Base-by-base conservation (phyloP, 2,329 filamentous ascomycete genomes). In the Pseudocercospora pini-densiflorae region DNA sequence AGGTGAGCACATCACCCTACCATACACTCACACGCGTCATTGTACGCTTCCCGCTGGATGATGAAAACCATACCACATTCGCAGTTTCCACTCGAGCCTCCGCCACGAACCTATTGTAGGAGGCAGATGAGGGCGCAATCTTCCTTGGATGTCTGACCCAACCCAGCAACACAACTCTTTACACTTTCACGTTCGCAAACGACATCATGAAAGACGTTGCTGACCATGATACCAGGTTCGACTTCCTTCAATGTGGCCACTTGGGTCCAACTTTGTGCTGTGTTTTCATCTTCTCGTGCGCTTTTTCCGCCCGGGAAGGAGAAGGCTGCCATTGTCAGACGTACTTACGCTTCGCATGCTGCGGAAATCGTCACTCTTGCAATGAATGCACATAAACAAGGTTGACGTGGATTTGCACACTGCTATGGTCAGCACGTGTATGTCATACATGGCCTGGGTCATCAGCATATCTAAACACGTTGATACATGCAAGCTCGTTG, bases 61-160 rank as follows among this genome's bases (percentile, higher is more conserved):
- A 77, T 77, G 75, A 77, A 77, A 77, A 70, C 65, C 86, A 86
- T 89, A 87, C 85, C 83, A 87, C 84, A 92, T 92, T 93, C 90
- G 90, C 90, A 93, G 90, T 93, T 93, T 93, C 88, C 90, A 92
- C 90, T 91, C 84, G 74, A 80, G 77, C 76, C 76, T 72, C 77
- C 77, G 76, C 73, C 72, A 73, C 77, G 77, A 79, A 79, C 78
- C 77, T 78, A 78, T 68, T 68, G 8, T 71, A 75, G 72, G 75
- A 72, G 73, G 74, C 70, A 76, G 71, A 70, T 79, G 77, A 78
- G 76, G 73, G 77, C 69, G 60, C 64, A 75, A 77, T 78, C 77
- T 78, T 79, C 77, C 77, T 79, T 79, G 77, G 77, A 79, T 79
- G 77, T 79, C 77, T 78, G 77, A 76, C 71, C 64, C 65, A 65